Conservation (phyloP, 139 green algal genomes). For the Micromonas commoda region DNA sequence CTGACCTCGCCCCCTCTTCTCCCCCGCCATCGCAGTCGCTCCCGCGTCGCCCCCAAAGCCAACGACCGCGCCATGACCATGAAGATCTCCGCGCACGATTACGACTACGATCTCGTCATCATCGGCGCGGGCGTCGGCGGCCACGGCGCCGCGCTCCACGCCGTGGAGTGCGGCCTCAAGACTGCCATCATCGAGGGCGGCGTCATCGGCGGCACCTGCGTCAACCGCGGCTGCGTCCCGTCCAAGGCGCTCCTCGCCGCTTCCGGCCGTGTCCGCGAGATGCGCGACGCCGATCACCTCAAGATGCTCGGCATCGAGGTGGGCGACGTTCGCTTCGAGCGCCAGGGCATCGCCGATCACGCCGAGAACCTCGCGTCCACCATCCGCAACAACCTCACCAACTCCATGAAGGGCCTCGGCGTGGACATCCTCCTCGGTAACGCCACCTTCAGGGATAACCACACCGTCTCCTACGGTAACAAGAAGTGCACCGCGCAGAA, state of each 20-base stretch:
- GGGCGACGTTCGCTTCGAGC: conserved; percentile 76
- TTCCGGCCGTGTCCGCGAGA: conserved; percentile 82
- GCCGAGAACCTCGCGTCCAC: conserved; percentile 79
- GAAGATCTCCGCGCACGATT: conserved; percentile 41
- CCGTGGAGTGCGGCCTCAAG: conserved; percentile 93
- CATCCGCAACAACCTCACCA: conserved; percentile 86
- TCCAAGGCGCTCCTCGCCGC: conserved; percentile 91
- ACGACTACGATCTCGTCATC: conserved; percentile 98
- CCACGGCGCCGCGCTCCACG: conserved; percentile 94
- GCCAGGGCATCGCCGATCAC: conserved; percentile 86
- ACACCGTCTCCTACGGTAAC: conserved; percentile 54
- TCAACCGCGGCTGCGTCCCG: conserved; percentile 98
- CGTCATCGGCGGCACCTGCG: conserved; percentile 96
- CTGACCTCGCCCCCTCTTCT: no score
- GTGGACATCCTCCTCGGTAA: conserved; percentile 90
- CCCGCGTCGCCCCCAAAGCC: neutral
- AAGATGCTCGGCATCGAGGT: conserved; percentile 78
- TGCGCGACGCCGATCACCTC: conserved; percentile 85
- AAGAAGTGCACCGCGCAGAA: conserved; percentile 70
- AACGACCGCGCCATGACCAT: neutral
- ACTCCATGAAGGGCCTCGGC: conserved; percentile 83
- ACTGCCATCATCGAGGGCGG: conserved; percentile 93
- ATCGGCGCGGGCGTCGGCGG: conserved; percentile 95
- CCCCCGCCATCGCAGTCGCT: neutral
- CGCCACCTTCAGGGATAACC: conserved; percentile 72